Percentiles rank a stretch among this genome's conserved stretches.
Evolutionary conservation across 345 rosid species (phyloP).

Genomic region (Acer negundo): DNA sequence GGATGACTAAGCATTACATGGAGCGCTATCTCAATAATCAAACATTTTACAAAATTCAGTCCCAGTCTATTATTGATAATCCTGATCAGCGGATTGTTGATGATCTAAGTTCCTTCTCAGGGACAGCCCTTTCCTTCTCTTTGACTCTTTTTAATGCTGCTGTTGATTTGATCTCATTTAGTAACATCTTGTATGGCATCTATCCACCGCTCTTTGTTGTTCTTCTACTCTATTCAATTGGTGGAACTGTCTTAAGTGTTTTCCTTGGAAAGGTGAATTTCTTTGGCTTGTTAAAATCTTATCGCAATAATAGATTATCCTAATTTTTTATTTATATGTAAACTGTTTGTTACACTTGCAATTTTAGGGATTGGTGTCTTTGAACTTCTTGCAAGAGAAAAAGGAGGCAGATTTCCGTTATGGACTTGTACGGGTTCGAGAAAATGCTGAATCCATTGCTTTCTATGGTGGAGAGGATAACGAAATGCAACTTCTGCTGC

Average conservation of each 20-base stretch:
- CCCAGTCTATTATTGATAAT: constrained; percentile 89
- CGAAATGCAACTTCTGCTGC: constrained; percentile 84
- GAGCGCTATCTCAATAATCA: constrained; percentile 73
- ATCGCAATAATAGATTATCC: neutral
- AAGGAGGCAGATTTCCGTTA: constrained; percentile 98
- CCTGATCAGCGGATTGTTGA: constrained; percentile 97
- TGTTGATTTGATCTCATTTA: constrained; percentile 88
- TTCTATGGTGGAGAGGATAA: constrained; percentile 93
- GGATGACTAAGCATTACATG: constrained; percentile 93
- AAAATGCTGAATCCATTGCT: constrained; percentile 96
- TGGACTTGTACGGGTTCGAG: constrained; percentile 94
- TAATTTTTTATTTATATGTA: constrained; percentile 2
- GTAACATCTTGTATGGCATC: constrained; percentile 88
- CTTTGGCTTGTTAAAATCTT: neutral
- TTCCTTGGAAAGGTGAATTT: constrained; percentile 76
- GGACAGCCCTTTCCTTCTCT: constrained; percentile 87
- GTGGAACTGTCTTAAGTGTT: constrained; percentile 84
- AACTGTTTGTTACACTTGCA: constrained; percentile 17
- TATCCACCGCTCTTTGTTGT: constrained; percentile 86
- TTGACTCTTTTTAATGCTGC: constrained; percentile 78
- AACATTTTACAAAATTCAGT: constrained; percentile 89
- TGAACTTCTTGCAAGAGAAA: constrained; percentile 97
- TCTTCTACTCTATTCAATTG: constrained; percentile 79
- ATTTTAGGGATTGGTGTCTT: constrained; percentile 77
- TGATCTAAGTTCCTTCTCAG: constrained; percentile 86